Percentiles rank a stretch among this genome's conserved stretches.
phyloP scores from a whole-genome alignment of 129 eudicot genomes.

The Saposhnikovia divaricata region DNA sequence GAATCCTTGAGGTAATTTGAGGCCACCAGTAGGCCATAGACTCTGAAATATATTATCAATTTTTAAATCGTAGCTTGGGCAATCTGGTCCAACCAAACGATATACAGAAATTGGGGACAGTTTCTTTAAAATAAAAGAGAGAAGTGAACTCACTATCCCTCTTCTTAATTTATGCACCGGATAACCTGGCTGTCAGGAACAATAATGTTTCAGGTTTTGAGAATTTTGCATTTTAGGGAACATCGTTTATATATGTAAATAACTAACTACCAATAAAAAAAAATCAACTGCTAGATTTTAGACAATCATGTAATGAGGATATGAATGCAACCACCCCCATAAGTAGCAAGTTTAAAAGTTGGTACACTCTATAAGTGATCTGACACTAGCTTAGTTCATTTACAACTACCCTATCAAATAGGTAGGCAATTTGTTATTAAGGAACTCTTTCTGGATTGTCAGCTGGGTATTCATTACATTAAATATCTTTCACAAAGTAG shows the following conservation, averaged over 20 bases:
- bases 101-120: background rate
- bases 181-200: slow-evolving; percentile 2
- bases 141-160: background rate
- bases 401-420: slow-evolving; percentile 3
- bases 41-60: background rate
- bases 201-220: background rate
- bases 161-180: background rate
- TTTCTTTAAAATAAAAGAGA: background rate
- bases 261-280: background rate
- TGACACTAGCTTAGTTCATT: background rate
- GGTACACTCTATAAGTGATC: slow-evolving; percentile 5
- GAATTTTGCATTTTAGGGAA: background rate
- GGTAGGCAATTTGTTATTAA: slow-evolving; percentile 1
- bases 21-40: background rate
- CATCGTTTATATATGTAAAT: slow-evolving; percentile 2
- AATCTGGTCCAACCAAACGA: background rate
- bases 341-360: slow-evolving; percentile 6
- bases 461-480: background rate
- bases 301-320: background rate
- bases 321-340: slow-evolving; percentile 2
- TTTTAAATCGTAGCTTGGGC: background rate
- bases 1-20: background rate
- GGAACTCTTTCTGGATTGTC: background rate
- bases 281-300: background rate
- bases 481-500: background rate